phyloP scores from a whole-genome alignment of 2,329 filamentous ascomycete genomes.

The Tolypocladium tropicale region DNA sequence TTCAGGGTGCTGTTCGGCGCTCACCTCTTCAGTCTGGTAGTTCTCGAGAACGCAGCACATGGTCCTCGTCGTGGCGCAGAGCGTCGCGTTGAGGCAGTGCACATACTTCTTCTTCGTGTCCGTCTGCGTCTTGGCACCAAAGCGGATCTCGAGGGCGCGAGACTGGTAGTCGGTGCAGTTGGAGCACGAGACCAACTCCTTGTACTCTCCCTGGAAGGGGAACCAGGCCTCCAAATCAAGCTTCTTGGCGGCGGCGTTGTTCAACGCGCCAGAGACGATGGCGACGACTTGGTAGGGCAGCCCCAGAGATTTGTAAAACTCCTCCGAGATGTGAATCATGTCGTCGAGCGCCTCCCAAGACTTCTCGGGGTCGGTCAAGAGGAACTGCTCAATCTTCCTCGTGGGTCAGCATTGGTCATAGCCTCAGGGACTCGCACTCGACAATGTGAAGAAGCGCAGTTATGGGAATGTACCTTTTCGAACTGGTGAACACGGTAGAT shows the following conservation, averaged over 20 bases:
- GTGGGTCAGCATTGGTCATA: background rate
- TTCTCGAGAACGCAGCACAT: conserved; percentile 95
- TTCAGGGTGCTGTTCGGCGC: conserved; percentile 15
- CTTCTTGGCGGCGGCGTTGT: conserved; percentile 72
- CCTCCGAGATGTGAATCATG: conserved; percentile 86
- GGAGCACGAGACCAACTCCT: conserved; percentile 93
- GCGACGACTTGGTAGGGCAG: conserved; percentile 86
- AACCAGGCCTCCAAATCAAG: conserved; percentile 96
- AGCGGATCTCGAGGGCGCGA: conserved; percentile 84
- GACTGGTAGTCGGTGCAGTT: conserved; percentile 99
- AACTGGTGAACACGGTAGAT: conserved; percentile 98
- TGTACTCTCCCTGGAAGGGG: conserved; percentile 93
- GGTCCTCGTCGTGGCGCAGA: conserved; percentile 84
- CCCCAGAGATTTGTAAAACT: conserved; percentile 85
- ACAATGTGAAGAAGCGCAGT: background rate
- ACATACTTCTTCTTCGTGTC: conserved; percentile 85
- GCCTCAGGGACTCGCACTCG: background rate
- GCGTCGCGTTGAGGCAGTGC: conserved; percentile 81
- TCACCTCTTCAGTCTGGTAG: conserved; percentile 79
- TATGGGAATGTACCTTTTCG: conserved; percentile 54
- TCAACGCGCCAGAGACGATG: conserved; percentile 93
- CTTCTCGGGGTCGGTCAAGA: conserved; percentile 74
- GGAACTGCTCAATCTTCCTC: conserved; percentile 58
- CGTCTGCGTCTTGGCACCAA: conserved; percentile 76
- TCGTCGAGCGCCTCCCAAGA: conserved; percentile 89